Evolutionary conservation across 169 alveolate species (phyloP), one percentile per base, ranked within the genome.

Genomic region (Eimeria brunetti): DNA sequence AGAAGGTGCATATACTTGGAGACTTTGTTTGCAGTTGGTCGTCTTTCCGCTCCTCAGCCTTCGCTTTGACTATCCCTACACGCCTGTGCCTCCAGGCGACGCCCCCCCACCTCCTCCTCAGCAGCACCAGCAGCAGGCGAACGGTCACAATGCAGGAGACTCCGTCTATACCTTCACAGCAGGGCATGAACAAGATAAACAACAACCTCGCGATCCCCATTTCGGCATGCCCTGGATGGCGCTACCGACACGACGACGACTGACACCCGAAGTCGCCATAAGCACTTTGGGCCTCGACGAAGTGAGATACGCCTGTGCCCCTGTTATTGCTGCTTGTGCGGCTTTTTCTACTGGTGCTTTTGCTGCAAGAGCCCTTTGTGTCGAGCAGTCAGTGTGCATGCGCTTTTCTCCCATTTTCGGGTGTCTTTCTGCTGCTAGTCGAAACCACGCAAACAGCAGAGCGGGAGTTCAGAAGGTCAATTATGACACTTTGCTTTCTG

Each of bases 171-270:
- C 76, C 24, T 36, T 83, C 41, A 30, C 90, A 36, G 73, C 90
- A 51, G 90, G 73, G 18, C 90, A 83, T 0, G 90, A 83, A 36
- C 88, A 44, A 53, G 75, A 36, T 27, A 46, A 80, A 49, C 90
- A 80, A 49, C 90, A 83, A 20, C 75, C 27, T 33, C 90, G 90
- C 38, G 90, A 83, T 27, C 49, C 51, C 56, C 73, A 83, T 22
- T 49, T 41, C n/a, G 75, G 90, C 38, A 83, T 83, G 90, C 90
- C 94, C 11, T 94, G 96, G 96, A 94, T 94, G 96, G 94, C 96
- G 14, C 94, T 49, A 24, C 94, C 96, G 58, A 69, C 88, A 0
- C 62, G 96, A 20, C 71, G 96, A 20, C 76, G 96, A 7, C 75
- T 81, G 30, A 94, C 96, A n/a, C 90, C 81, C 41, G 96, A 94